Percentiles rank a stretch among this genome's conserved stretches.
Evolutionary conservation across 164 flowering plant species (phyloP).

Genomic region (Magnolia officinalis): DNA sequence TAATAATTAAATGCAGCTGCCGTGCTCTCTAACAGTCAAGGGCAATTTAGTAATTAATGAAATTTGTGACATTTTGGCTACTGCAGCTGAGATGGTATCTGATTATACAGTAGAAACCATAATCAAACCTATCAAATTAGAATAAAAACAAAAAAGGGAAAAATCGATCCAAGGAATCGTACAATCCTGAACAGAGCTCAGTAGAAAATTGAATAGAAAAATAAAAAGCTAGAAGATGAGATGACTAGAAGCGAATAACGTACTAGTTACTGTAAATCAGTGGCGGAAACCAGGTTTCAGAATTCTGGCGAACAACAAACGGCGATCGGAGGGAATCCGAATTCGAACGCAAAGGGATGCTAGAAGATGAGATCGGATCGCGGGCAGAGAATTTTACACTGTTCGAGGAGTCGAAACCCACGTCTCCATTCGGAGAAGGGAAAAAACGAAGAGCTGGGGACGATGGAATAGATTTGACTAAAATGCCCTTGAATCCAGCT

Average conservation of each 20-base stretch:
- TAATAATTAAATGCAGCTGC: background rate
- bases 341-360: background rate
- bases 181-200: background rate
- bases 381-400: background rate
- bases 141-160: no score
- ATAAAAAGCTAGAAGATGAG: background rate
- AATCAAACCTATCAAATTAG: no score
- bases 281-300: background rate
- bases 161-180: background rate
- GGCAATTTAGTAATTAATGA: no score
- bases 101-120: no score
- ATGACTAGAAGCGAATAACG: background rate
- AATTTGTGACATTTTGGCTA: no score
- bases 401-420: background rate
- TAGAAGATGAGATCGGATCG: background rate
- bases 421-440: background rate
- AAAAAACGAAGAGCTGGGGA: background rate
- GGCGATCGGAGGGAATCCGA: background rate
- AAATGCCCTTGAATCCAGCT: background rate
- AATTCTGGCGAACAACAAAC: background rate
- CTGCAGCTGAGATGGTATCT: no score
- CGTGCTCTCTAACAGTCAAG: no score
- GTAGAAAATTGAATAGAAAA: background rate
- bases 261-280: background rate
- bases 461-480: background rate